phyloP scores from a whole-genome alignment of 768 basidiomycete species.

The Boletus rex-veris region DNA sequence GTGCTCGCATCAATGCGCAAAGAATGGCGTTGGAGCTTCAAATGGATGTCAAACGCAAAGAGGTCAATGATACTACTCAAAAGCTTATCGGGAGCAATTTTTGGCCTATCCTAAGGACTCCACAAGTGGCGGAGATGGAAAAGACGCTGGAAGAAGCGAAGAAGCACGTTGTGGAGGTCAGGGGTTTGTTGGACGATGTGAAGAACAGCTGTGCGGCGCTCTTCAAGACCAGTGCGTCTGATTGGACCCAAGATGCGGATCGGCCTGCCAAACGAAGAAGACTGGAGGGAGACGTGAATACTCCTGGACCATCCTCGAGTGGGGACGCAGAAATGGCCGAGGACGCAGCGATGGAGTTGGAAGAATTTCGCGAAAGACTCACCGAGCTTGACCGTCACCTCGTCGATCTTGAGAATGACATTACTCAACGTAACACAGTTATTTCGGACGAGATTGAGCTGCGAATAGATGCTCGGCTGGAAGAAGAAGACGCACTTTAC shows the following conservation, averaged over 20 bases:
- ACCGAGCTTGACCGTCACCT: constrained; percentile 27
- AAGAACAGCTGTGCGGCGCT: constrained; percentile 21
- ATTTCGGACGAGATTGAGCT: constrained; percentile 31
- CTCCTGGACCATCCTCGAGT: neutral
- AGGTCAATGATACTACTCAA: constrained; percentile 29
- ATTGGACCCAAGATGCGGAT: constrained; percentile 15
- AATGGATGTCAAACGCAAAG: constrained; percentile 31
- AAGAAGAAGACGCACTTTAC: constrained; percentile 25
- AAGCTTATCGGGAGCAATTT: constrained; percentile 35
- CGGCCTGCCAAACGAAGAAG: constrained; percentile 29
- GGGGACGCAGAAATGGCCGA: neutral
- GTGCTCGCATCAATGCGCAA: constrained; percentile 21
- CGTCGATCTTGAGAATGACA: constrained; percentile 34
- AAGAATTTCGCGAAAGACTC: constrained; percentile 30
- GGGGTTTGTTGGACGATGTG: constrained; percentile 20
- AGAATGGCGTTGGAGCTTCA: constrained; percentile 22
- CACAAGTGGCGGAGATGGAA: constrained; percentile 26
- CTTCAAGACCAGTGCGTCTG: constrained; percentile 14
- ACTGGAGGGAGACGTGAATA: constrained; percentile 10
- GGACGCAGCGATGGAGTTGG: constrained; percentile 19
- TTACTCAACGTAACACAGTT: constrained; percentile 32
- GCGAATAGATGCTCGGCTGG: constrained; percentile 27
- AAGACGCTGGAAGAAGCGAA: constrained; percentile 22
- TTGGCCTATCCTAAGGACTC: constrained; percentile 37
- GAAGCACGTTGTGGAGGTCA: constrained; percentile 32